Evolutionary conservation across 2,329 filamentous ascomycete genomes (phyloP), one percentile per base, ranked within the genome.

Genomic region (Aureobasidium zeae): DNA sequence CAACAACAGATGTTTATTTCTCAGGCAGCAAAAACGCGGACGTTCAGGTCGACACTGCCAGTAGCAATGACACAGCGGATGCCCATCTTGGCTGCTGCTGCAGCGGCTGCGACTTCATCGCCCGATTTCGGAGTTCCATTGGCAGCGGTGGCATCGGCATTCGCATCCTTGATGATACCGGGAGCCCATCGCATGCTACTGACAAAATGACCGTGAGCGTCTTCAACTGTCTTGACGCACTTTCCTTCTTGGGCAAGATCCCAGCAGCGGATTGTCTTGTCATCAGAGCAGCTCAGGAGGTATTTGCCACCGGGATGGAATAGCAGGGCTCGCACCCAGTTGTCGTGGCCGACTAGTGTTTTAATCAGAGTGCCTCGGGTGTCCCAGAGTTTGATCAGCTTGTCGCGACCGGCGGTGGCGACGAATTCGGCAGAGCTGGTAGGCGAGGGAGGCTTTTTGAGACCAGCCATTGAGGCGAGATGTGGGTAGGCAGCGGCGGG

Each of bases 261-360:
- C 89, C 89, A 96, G 68, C 88, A 95, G 44, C 88, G 74, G 48
- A 96, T 72, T 4, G 86, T 88, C 67, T 91, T 94, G 66, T 96
- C 89, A 60, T 96, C 89, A 12, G 82, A 76, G 15, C 83, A 85
- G 5, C 82, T 88, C 5, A 96, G 66, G 1, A 96, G 72, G 56
- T 91, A 95, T 63, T 89, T 93, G 31, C 89, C 89, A 7, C 86
- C 84, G 0, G 89, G 89, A 56, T 95, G 89, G 61, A 94, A 96
- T 8, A 86, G 79, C 5, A 95, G 64, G 1, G 76, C 83, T 22
- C 86, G 79, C 7, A 96, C 78, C 89, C 89, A 96, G 60, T 95
- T 95, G 61, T 95, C 88, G 59, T 95, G 89, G 2, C 89, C 89
- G 1, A 79, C 67, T 1, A 96, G 70, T 0, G 83, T 91, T 61